Base-by-base conservation (phyloP, 352 stramenopile genomes). In the Pythium vanterpoolii region DNA sequence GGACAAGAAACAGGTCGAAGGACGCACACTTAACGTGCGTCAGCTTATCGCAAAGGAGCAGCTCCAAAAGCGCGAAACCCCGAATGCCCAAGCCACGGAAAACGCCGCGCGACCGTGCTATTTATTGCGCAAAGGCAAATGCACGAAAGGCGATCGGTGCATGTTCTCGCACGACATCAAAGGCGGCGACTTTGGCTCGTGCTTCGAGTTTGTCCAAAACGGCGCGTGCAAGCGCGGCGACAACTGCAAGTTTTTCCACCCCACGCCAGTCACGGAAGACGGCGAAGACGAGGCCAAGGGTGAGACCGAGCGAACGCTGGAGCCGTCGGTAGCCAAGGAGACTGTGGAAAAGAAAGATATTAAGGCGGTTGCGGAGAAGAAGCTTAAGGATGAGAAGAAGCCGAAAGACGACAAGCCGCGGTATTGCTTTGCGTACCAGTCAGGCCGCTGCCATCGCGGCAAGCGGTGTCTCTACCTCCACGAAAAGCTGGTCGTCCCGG, bases 141-240 rank as follows among this genome's bases (percentile, higher is more conserved):
- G 83, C 69, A 77, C 72, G 26, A 87, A 89, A 64, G 80, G 83
- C 36, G 74, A 74, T 44, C 70, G 61, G 23, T 93, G 83, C 62
- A 75, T 77, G 19, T 93, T 86, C 72, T 90, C 83, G 36, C 80
- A 93, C 58, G 78, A 87, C 38, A 82, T 72, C 40, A 83, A 89
- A 62, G 68, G 81, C 56, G 79, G 77, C 48, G 76, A 89, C 18
- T 90, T 83, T 46, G 83, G 83, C 58, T 88, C 79, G 53, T 92
- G 83, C 72, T 92, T 92, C 56, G 78, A 92, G 63, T 92, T 82
- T 48, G 76, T 80, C 54, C 83, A 92, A 56, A 89, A 76, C 19
- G 79, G 83, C 4, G 67, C 59, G 18, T 92, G 83, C 61, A 90
- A 88, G 67, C 74, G 71, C 11, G 83, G 80, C 36, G 76, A 87